Base-by-base conservation (phyloP, 805 yeast genomes). In the Ogataea thermomethanolica region DNA sequence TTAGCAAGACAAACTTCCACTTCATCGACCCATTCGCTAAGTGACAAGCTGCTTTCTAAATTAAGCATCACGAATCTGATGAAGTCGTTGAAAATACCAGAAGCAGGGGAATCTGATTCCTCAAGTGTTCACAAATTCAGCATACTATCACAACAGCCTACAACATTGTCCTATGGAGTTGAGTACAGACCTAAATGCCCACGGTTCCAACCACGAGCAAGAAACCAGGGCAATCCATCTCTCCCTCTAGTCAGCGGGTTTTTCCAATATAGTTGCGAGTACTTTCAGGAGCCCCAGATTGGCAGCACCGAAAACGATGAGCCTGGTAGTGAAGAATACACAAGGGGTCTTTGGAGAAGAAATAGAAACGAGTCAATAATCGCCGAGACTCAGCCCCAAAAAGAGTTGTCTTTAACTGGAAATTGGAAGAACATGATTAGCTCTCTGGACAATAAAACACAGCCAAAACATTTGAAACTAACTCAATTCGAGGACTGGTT, bases 241-340 rank as follows among this genome's bases (percentile, higher is more conserved):
- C 53, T 83, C 3, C 84, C 87, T 1, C 58, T 77, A 8, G 68
- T 69, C 4, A 80, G 87, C 8, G 76, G 77, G 6, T 83, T 85
- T 52, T 74, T 84, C 46, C 85, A 81, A 37, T 85, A 82, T 60
- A 77, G 84, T 51, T 77, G 87, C 44, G 99, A 93, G 59, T 90
- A 89, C 56, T 93, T 91, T 66, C 95, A 90, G 55, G 98, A 90
- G 56, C 97, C 99, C 0, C 98, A 91, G 57, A 82, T 90, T 82
- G 79, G 86, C 8, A 81, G 78, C 43, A 74, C 77, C 39, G 97
- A 91, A 51, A 65, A 79, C 12, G 97, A 91, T 52, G 96, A 89
- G 59, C 93, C 95, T 0, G 98, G 98, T 0, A 86, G 96, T 41
- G 78, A 81, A 43, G 90, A 86, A 48, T 87, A 86, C 53, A 79